Base-by-base conservation (phyloP, 148 eudicot genomes). In the Arbutus unedo region DNA sequence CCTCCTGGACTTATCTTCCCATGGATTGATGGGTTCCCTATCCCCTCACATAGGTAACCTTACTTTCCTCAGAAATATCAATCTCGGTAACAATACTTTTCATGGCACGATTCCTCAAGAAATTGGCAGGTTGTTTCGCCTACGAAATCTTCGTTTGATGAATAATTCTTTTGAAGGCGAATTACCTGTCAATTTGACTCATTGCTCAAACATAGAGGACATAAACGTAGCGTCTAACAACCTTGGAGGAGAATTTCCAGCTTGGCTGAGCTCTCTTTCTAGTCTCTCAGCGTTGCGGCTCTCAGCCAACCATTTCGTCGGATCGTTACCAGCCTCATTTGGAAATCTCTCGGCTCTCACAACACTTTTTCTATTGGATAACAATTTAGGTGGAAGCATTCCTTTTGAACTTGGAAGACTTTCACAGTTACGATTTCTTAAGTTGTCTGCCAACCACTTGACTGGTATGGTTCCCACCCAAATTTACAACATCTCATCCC, bases 1-100 rank as follows among this genome's bases (percentile, higher is more conserved):
- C 10, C 16, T 6, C 6, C 55, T 86, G 8, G 64, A 82, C 18
- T 0, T 4, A 53, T 41, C 81, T 2, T 68, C 83, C 2, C 11
- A 38, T 25, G 15, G 18, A 6, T 16, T 86, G 60, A 47, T 0
- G 0, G 84, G 87, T 4, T 10, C 82, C 5, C 8, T 85, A 21
- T 79, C 84, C 11, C 75, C 87, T 51, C 57, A 73, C 41, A 82
- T 85, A 18, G 84, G 82, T 18, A 85, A 82, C 50, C 82, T 85
- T 2, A 70, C 79, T 8, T 85, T 84, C 13, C 80, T 84, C 1
- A 50, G 67, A 57, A 38, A 0, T 10, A 60, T 84, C 4, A 10
- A 84, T 43, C 74, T 84, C 1, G 1, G 4, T 10, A 43, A 53
- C 41, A 82, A 82, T 8, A 48, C 31, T 9, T 68, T 83, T 15